phyloP scores from a whole-genome alignment of 495 filamentous ascomycete species.

The Hypoxylon crocopeplum region DNA sequence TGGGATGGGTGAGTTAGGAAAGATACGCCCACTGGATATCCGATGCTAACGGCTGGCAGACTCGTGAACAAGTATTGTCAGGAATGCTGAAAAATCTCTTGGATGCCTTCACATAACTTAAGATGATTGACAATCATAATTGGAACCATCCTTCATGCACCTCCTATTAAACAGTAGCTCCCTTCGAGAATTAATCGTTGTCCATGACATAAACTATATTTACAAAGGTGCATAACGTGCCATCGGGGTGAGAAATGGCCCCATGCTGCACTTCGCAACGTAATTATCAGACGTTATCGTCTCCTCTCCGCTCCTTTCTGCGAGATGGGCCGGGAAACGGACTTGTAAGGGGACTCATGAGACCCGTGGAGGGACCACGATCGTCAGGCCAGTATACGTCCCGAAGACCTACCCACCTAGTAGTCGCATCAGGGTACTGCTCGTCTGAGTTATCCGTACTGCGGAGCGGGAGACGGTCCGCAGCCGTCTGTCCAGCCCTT shows the following conservation, averaged over 20 bases:
- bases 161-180: no score
- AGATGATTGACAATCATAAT: not conserved
- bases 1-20: slow-evolving; percentile 48
- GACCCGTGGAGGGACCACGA: slow-evolving; percentile 33
- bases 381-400: slow-evolving; percentile 29
- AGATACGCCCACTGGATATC: not conserved
- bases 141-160: no score
- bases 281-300: slow-evolving; percentile 13
- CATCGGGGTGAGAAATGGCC: not conserved
- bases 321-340: slow-evolving; percentile 29
- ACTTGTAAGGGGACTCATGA: slow-evolving; percentile 37
- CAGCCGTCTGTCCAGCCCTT: not conserved
- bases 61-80: slow-evolving; percentile 45
- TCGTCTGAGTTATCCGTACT: slow-evolving; percentile 4
- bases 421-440: slow-evolving; percentile 13
- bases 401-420: slow-evolving; percentile 29
- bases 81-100: slow-evolving; percentile 19
- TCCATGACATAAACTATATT: no score
- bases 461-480: slow-evolving; percentile 31
- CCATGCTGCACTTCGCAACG: not conserved
- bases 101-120: not conserved
- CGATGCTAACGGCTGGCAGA: slow-evolving; percentile 20
- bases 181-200: no score
- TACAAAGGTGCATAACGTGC: no score
- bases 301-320: slow-evolving; percentile 31